Evolutionary conservation across 805 yeast genomes (phyloP).

Genomic region (Priceomyces fermenticarens): DNA sequence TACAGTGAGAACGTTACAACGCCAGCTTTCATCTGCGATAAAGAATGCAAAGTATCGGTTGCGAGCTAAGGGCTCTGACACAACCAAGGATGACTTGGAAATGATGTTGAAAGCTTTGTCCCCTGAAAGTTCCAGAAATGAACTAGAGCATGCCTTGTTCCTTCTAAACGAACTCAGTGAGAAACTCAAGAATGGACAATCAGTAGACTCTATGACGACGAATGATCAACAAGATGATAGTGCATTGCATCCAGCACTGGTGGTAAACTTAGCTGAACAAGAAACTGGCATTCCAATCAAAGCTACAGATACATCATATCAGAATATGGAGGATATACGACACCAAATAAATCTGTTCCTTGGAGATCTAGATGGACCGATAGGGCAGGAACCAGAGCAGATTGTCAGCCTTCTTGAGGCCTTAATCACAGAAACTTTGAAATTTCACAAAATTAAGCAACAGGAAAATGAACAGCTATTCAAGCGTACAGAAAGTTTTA

Average conservation of each 20-base stretch:
- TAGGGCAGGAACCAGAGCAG: neutral
- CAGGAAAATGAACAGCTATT: constrained; percentile 7
- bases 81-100: constrained; percentile 8
- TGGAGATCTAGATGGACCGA: neutral
- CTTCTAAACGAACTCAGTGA: constrained; percentile 32
- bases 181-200: constrained; percentile 24
- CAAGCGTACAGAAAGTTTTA: constrained; percentile 1
- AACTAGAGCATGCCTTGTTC: constrained; percentile 25
- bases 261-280: too few species aligned
- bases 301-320: neutral
- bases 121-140: constrained; percentile 18
- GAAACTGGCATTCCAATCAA: too few species aligned
- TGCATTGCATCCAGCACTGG: too few species aligned
- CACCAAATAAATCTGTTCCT: neutral
- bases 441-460: constrained; percentile 3
- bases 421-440: constrained; percentile 5
- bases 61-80: constrained; percentile 5
- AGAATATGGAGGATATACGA: neutral
- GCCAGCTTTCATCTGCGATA: constrained; percentile 32
- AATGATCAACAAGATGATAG: too few species aligned
- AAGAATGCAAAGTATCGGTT: constrained; percentile 20
- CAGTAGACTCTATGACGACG: neutral
- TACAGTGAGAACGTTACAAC: constrained; percentile 35
- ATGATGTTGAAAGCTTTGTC: constrained; percentile 13
- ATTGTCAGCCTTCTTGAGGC: constrained; percentile 6